Percentiles rank a stretch among this genome's conserved stretches.
phyloP scores from a whole-genome alignment of 1,284 basidiomycete genomes.

The Ustilago bromivora region DNA sequence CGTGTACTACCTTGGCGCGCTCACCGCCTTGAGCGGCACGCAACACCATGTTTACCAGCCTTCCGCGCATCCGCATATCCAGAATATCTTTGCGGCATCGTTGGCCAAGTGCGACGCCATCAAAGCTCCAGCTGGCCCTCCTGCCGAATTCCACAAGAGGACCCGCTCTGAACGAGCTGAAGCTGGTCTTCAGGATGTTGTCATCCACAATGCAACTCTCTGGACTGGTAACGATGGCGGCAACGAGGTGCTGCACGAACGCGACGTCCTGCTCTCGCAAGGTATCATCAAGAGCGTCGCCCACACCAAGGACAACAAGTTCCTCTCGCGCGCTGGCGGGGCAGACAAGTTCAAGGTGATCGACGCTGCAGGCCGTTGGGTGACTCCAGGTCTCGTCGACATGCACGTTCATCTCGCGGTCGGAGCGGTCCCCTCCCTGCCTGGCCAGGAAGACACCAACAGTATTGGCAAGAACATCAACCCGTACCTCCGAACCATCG shows the following conservation, averaged over 20 bases:
- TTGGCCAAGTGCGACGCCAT: conserved; percentile 45
- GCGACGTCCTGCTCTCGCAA: conserved; percentile 71
- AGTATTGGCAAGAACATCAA: conserved; percentile 73
- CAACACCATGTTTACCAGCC: conserved; percentile 44
- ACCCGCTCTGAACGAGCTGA: conserved; percentile 80
- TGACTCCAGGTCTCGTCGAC: conserved; percentile 75
- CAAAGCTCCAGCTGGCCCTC: conserved; percentile 70
- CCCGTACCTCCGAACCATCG: conserved; percentile 77
- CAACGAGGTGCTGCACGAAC: conserved; percentile 75
- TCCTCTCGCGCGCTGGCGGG: not conserved
- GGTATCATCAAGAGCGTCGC: conserved; percentile 72
- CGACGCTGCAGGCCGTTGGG: conserved; percentile 58
- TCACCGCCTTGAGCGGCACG: conserved; percentile 17
- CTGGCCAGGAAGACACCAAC: conserved; percentile 74
- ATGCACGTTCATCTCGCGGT: conserved; percentile 82
- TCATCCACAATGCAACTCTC: conserved; percentile 82
- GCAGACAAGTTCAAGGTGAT: conserved; percentile 19
- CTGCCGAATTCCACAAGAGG: conserved; percentile 74
- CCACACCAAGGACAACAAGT: conserved; percentile 10
- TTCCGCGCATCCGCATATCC: conserved; percentile 36
- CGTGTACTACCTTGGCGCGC: conserved; percentile 32
- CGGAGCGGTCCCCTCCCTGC: conserved; percentile 32
- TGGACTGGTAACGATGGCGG: conserved; percentile 81
- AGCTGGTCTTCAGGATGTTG: conserved; percentile 74
- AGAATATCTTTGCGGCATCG: conserved; percentile 29